Base-by-base conservation (phyloP, 2,329 filamentous ascomycete genomes). In the Talaromyces atroroseus region DNA sequence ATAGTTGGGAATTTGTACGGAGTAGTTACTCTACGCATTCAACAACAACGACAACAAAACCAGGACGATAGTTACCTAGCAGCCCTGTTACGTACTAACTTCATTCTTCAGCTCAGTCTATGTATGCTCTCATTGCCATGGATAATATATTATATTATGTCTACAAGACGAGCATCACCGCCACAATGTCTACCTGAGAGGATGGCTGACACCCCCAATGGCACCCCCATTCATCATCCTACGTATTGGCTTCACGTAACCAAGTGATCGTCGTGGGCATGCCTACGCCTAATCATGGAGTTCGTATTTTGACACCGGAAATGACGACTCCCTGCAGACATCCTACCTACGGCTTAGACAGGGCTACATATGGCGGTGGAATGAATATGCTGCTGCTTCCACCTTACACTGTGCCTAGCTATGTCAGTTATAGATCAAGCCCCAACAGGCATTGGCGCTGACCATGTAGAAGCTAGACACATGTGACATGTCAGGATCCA, bases 251-350 rank as follows among this genome's bases (percentile, higher is more conserved):
- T 23, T 20, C 40, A 12, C 40, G 40, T 44, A 44, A 20, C 18
- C n/a, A 3, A 40, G 34, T 38, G 34, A 38, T 38, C 34, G 34
- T n/a, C 34, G 34, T 38, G 34, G 12, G 10, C 26, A 29, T 29
- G 26, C 26, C 26, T 29, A 8, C 4, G 26, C 4, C 26, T 29
- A 29, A 29, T 8, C 5, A 32, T 2, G 5, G 29, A 32, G 32
- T 18, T 45, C 24, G 38, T 52, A 52, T 34, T 46, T 46, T 36
- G 50, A 46, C 34, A 46, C 50, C 40, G 40, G 24, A 46, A 23
- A 18, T 45, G 50, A 52, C 24, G 14, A 44, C n/a, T 44, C 26
- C 2, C 8, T 29, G 7, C 26, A 29, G 7, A 2, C 26, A 29
- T 29, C 26, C 26, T 29, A 29, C 3, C 5, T 5, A 11, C 12